phyloP scores from a whole-genome alignment of 2,329 filamentous ascomycete genomes.

The Arthrobotrys megalospora region DNA sequence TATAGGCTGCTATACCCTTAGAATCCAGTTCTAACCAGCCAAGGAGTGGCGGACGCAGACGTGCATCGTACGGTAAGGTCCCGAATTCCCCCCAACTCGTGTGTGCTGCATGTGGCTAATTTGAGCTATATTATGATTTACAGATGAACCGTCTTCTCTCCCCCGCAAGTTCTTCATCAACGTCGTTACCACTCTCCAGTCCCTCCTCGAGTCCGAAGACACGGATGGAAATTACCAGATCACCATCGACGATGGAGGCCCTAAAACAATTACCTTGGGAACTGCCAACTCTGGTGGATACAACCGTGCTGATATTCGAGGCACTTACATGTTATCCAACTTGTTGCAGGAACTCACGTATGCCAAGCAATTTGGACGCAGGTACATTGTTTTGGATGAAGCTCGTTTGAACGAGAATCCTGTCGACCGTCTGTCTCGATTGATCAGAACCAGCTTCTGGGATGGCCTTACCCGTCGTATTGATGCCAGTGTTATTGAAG shows the following conservation, averaged over 20 bases:
- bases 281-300: conserved; percentile 88
- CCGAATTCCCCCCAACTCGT: not conserved
- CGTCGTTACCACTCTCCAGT: conserved; percentile 85
- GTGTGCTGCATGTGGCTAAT: conserved; percentile 21
- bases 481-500: conserved; percentile 87
- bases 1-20: conserved; percentile 53
- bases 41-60: conserved; percentile 46
- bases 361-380: conserved; percentile 89
- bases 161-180: conserved; percentile 87
- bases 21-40: conserved; percentile 42
- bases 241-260: conserved; percentile 94
- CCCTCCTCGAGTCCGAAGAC: conserved; percentile 86
- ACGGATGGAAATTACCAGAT: conserved; percentile 96
- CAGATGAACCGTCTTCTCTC: conserved; percentile 80
- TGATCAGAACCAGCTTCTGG: conserved; percentile 95
- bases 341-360: conserved; percentile 93
- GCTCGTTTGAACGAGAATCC: conserved; percentile 94
- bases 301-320: conserved; percentile 90
- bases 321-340: conserved; percentile 98
- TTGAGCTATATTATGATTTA: not conserved
- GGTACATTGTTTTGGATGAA: conserved; percentile 91
- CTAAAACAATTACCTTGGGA: conserved; percentile 88
- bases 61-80: conserved; percentile 66
- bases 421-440: conserved; percentile 85
- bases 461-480: conserved; percentile 89